A percentile compares a stretch with the other conserved stretches of the same genome.
Conservation (phyloP, 768 basidiomycete genomes). For the Pisolithus marmoratus region DNA sequence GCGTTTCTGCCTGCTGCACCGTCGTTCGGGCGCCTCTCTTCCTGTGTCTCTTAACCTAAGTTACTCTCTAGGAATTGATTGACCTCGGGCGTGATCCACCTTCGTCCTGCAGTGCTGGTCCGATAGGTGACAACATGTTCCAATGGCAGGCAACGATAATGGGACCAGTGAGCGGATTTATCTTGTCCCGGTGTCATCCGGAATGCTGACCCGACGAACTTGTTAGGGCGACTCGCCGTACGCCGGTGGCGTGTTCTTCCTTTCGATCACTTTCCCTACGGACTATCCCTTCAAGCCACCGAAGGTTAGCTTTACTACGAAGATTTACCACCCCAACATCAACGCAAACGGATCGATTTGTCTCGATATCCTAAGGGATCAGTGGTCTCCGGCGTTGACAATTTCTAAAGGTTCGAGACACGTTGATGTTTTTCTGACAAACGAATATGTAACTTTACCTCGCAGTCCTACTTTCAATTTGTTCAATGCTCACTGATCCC, state of each 20-base stretch:
- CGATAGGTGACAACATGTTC: conserved; percentile 97
- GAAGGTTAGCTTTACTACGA: conserved; percentile 99
- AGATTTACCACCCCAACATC: conserved; percentile 99
- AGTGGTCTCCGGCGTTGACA: conserved; percentile 98
- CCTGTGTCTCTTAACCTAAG: conserved; percentile 12
- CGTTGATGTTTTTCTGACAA: neutral
- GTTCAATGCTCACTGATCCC: conserved; percentile 98
- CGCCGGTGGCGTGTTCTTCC: conserved; percentile 98
- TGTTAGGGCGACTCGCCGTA: conserved; percentile 93
- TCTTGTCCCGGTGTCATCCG: conserved; percentile 1
- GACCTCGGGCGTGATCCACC: conserved; percentile 99
- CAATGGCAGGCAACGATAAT: conserved; percentile 99
- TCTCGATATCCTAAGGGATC: conserved; percentile 95
- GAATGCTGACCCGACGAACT: conserved; percentile 9
- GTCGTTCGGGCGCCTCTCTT: conserved; percentile 8
- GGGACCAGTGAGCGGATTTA: conserved; percentile 75
- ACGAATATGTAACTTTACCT: neutral
- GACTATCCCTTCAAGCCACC: conserved; percentile 99
- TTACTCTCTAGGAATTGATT: conserved; percentile 76
- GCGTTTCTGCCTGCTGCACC: conserved; percentile 6
- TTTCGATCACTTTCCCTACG: conserved; percentile 87
- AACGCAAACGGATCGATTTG: conserved; percentile 99
- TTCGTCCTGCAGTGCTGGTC: conserved; percentile 98
- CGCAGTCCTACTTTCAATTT: conserved; percentile 91
- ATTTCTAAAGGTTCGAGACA: conserved; percentile 85